Conservation (phyloP, 2,329 filamentous ascomycete species). For the Beauveria scarabaeidicola region DNA sequence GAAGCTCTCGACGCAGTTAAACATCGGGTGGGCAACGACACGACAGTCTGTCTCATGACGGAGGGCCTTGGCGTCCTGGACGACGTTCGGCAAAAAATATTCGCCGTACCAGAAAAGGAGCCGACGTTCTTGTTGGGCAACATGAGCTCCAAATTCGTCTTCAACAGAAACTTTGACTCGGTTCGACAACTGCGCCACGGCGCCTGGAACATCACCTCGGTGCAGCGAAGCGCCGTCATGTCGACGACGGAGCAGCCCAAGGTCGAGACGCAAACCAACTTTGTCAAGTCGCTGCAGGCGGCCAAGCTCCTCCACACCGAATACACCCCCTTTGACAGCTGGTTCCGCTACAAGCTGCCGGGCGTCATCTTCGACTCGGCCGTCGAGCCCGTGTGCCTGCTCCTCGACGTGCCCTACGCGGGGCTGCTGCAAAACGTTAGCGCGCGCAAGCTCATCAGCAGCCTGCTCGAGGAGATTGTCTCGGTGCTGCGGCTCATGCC, state of each 20-base stretch:
- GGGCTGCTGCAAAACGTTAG: conserved; percentile 59
- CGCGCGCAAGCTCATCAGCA: conserved; percentile 56
- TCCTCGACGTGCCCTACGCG: conserved; percentile 70
- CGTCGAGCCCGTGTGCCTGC: conserved; percentile 71
- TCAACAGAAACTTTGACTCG: conserved; percentile 30
- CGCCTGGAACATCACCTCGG: conserved; percentile 22
- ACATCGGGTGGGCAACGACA: conserved; percentile 57
- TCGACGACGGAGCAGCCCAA: conserved; percentile 14
- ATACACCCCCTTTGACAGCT: conserved; percentile 35
- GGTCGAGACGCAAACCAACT: conserved; percentile 15
- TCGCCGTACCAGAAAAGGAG: conserved; percentile 53
- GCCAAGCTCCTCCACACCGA: conserved; percentile 11
- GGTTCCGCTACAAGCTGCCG: conserved; percentile 69
- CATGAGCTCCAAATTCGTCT: conserved; percentile 38
- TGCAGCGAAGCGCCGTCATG: conserved; percentile 10
- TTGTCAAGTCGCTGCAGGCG: conserved; percentile 15
- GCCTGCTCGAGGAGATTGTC: conserved; percentile 66
- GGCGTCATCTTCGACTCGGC: conserved; percentile 67
- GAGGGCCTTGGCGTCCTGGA: conserved; percentile 83
- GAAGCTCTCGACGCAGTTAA: conserved; percentile 50
- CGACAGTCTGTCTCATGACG: conserved; percentile 67
- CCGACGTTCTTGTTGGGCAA: conserved; percentile 72
- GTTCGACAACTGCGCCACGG: conserved; percentile 29
- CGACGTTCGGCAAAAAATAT: conserved; percentile 61
- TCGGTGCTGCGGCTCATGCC: conserved; percentile 65